phyloP scores from a whole-genome alignment of 306 rosid genomes.

The Neltuma alba region DNA sequence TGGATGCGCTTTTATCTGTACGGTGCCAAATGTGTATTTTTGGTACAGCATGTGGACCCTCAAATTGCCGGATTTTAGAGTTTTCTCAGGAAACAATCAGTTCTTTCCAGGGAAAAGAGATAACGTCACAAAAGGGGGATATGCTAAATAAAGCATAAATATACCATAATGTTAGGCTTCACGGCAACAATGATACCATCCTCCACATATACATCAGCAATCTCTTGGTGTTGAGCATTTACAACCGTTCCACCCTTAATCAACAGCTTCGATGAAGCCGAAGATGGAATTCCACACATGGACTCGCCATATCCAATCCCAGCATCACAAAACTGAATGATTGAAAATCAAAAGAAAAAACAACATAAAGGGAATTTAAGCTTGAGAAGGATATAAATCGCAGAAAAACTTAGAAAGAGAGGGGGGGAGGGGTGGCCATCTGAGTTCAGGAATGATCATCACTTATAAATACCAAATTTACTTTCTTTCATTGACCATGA shows the following conservation, averaged over 20 bases:
- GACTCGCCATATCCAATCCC: slow-evolving; percentile 58
- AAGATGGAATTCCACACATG: slow-evolving; percentile 41
- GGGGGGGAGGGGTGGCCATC: too few species aligned
- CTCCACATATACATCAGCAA: slow-evolving; percentile 87
- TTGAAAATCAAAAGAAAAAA: background rate
- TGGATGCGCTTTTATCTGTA: background rate
- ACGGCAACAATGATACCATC: slow-evolving; percentile 77
- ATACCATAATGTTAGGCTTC: slow-evolving; percentile 66
- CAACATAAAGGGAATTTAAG: background rate
- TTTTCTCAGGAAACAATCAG: background rate
- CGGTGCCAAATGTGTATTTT: background rate
- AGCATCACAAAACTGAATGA: slow-evolving; percentile 72
- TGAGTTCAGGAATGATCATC: background rate
- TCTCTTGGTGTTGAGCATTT: slow-evolving; percentile 75
- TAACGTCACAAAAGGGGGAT: background rate
- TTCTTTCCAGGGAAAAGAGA: background rate
- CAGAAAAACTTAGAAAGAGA: too few species aligned
- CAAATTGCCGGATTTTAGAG: background rate
- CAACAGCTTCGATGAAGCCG: slow-evolving; percentile 59
- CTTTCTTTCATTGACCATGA: background rate
- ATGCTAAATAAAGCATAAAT: background rate
- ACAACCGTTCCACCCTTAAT: slow-evolving; percentile 84
- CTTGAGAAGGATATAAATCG: background rate
- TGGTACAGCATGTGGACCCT: background rate
- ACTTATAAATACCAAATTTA: background rate